phyloP scores from a whole-genome alignment of 257 asterid genomes.

The Solanum infundibuliforme region DNA sequence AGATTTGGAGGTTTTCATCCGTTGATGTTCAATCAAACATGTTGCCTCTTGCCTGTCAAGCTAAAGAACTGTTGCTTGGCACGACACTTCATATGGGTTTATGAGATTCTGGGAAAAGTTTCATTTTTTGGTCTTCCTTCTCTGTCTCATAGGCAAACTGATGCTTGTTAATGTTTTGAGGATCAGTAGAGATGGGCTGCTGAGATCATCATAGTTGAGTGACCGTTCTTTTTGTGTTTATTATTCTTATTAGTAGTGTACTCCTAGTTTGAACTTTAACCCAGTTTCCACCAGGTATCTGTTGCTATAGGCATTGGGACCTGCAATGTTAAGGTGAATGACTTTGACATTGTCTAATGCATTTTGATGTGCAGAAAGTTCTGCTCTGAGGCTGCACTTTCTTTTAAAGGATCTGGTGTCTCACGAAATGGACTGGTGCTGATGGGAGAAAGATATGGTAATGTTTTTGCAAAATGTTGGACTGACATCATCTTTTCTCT shows the following conservation, averaged over 20 bases:
- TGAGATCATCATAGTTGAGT: too few species aligned
- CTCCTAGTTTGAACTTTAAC: neutral
- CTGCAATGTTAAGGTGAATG: constrained; percentile 14
- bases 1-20: too few species aligned
- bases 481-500: neutral
- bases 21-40: too few species aligned
- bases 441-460: neutral
- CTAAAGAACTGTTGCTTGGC: too few species aligned
- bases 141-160: too few species aligned
- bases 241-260: neutral
- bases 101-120: too few species aligned
- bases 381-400: neutral
- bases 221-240: neutral
- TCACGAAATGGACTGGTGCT: neutral
- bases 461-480: neutral
- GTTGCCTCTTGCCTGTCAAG: too few species aligned
- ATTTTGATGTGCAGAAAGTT: neutral
- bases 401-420: neutral
- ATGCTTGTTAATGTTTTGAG: too few species aligned
- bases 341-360: too few species aligned
- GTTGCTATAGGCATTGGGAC: constrained; percentile 16
- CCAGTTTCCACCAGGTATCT: neutral
- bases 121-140: too few species aligned
- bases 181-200: too few species aligned
- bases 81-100: too few species aligned